These are phyloP conservation scores for Lentinula aciculospora DNA, from an alignment of 768 basidiomycete species.

Conservation along the genomic window DNA sequence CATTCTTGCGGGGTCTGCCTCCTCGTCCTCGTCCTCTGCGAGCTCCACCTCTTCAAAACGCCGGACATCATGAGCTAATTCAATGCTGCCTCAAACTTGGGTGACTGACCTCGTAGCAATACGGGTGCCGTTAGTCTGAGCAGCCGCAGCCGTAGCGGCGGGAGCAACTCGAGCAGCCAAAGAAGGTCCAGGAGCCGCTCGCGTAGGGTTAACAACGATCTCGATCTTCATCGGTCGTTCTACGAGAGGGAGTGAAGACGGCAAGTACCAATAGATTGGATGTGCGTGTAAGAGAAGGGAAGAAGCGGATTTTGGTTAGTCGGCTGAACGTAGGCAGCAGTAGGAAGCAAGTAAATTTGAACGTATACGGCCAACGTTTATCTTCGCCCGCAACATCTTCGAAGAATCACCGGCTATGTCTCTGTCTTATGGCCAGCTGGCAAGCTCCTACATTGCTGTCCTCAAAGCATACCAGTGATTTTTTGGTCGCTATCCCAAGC, in stretches of 20 bases:
- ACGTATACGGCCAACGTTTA: constrained; percentile 22
- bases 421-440: constrained; percentile 22
- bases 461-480: neutral
- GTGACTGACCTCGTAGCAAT: constrained; percentile 24
- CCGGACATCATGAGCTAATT: neutral
- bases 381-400: constrained; percentile 22
- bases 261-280: constrained; percentile 16
- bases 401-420: constrained; percentile 27
- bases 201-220: constrained; percentile 86
- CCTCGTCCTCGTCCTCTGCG: constrained; percentile 43
- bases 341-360: constrained; percentile 32
- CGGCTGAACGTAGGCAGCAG: constrained; percentile 36
- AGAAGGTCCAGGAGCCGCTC: constrained; percentile 45
- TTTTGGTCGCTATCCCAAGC: too few relatives aligned
- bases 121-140: constrained; percentile 17
- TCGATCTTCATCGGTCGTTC: constrained; percentile 34
- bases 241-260: constrained; percentile 26
- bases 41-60: constrained; percentile 19
- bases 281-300: constrained; percentile 27
- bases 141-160: constrained; percentile 32
- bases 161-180: constrained; percentile 81
- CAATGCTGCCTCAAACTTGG: neutral
- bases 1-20: constrained; percentile 38
- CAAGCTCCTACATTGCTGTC: neutral
- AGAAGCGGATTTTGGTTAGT: constrained; percentile 33